A percentile compares a stretch with the other conserved stretches of the same genome.
Evolutionary conservation across 2,329 filamentous ascomycete species (phyloP).

Genomic region (Diaporthe ampelina): DNA sequence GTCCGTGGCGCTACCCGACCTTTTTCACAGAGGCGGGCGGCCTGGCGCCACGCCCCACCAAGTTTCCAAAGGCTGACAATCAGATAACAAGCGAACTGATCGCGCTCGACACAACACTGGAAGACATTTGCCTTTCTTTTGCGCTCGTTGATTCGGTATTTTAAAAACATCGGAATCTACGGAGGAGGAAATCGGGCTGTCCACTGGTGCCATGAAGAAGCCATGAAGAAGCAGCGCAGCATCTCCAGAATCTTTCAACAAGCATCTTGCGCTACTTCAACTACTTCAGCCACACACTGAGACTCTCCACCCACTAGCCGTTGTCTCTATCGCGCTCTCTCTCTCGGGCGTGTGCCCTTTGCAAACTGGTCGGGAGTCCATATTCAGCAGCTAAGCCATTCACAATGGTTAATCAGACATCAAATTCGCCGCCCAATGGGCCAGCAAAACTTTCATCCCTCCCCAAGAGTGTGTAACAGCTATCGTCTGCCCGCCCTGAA

Average conservation of each 20-base stretch:
- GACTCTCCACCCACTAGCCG: not conserved
- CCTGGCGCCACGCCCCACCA: not conserved
- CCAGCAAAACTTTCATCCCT: conserved; percentile 54
- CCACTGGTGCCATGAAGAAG: not conserved
- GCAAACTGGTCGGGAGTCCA: not conserved
- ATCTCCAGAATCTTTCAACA: not conserved
- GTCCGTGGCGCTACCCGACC: not conserved
- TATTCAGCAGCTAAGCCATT: not conserved
- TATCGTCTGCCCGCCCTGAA: not conserved
- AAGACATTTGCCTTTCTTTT: not conserved
- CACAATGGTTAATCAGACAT: not conserved
- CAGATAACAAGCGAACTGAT: not conserved
- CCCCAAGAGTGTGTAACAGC: conserved; percentile 47
- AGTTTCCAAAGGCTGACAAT: not conserved
- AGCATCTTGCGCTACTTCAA: not conserved
- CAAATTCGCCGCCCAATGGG: conserved; percentile 41
- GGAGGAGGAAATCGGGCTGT: not conserved
- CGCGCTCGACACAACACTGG: not conserved
- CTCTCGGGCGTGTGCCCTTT: too few relatives aligned
- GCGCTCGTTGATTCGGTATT: not conserved
- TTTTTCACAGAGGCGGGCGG: not conserved
- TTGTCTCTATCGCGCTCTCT: not conserved
- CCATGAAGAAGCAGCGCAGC: conserved; percentile 24
- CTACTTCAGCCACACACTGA: not conserved
- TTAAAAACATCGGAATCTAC: not conserved